Percentiles rank a stretch among this genome's conserved stretches.
phyloP scores from a whole-genome alignment of 345 rosid species.

The Microthlaspi erraticum region DNA sequence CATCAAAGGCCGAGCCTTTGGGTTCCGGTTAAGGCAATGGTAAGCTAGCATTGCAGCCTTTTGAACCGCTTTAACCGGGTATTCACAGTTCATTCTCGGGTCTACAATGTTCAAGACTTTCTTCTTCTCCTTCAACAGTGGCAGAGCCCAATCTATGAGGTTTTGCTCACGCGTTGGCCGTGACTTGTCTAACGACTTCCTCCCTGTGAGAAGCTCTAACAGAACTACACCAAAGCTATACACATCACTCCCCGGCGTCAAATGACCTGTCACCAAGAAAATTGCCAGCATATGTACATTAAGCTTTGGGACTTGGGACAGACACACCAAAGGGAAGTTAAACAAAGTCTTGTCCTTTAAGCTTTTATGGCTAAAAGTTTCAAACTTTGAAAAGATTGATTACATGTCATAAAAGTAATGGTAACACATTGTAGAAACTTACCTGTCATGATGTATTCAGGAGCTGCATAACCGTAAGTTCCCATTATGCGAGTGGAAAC shows the following conservation, averaged over 20 bases:
- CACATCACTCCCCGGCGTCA: slow-evolving; percentile 88
- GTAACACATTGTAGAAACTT: slow-evolving; percentile 17
- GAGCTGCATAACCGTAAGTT: slow-evolving; percentile 98
- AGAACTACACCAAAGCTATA: slow-evolving; percentile 88
- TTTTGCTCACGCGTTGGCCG: slow-evolving; percentile 83
- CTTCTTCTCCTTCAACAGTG: slow-evolving; percentile 88
- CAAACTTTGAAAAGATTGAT: neutral
- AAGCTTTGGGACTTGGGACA: no score
- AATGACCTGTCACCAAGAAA: slow-evolving; percentile 82
- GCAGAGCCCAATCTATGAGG: slow-evolving; percentile 91
- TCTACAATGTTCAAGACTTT: slow-evolving; percentile 76
- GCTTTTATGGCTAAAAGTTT: neutral
- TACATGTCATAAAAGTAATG: neutral
- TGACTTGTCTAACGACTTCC: slow-evolving; percentile 89
- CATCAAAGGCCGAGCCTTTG: slow-evolving; percentile 98
- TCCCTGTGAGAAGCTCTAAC: slow-evolving; percentile 78
- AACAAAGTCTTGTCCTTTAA: neutral
- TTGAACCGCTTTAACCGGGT: slow-evolving; percentile 74
- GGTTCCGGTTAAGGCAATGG: slow-evolving; percentile 91
- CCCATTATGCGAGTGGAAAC: slow-evolving; percentile 99
- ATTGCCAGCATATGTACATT: no score
- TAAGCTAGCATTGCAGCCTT: slow-evolving; percentile 97
- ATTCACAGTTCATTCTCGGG: slow-evolving; percentile 73
- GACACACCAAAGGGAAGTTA: no score
- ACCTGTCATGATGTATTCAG: slow-evolving; percentile 98